Percentiles rank a stretch among this genome's conserved stretches.
Conservation (phyloP, 345 rosid species). For the Eutrema heterophyllum region DNA sequence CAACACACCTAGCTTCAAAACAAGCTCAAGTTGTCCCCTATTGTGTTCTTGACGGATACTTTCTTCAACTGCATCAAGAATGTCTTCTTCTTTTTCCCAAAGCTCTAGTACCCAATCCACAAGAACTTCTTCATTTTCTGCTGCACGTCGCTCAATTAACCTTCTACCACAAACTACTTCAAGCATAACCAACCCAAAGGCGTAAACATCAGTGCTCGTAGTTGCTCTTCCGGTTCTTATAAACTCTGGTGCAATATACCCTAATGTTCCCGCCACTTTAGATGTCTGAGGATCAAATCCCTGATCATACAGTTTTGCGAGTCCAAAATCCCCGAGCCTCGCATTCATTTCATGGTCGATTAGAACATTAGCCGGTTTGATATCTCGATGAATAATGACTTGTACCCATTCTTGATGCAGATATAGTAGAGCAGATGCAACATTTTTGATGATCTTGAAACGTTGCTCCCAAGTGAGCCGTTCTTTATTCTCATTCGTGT, state of each 20-base stretch:
- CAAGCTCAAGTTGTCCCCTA: conserved; percentile 22
- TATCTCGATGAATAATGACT: conserved; percentile 44
- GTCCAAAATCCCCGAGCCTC: conserved; percentile 43
- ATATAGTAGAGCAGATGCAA: conserved; percentile 35
- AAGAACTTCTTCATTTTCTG: conserved; percentile 12
- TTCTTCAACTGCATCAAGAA: conserved; percentile 29
- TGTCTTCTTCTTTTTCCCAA: conserved; percentile 34
- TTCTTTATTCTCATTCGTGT: neutral
- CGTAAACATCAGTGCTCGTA: conserved; percentile 36
- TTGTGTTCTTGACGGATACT: conserved; percentile 4
- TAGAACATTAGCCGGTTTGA: conserved; percentile 38
- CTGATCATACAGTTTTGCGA: conserved; percentile 36
- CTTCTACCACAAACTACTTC: conserved; percentile 48
- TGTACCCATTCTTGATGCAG: conserved; percentile 51
- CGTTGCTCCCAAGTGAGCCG: conserved; percentile 41
- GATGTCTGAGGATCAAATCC: conserved; percentile 39
- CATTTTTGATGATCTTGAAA: conserved; percentile 36
- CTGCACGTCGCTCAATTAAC: conserved; percentile 17
- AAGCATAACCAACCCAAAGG: conserved; percentile 39
- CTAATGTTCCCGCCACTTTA: conserved; percentile 37
- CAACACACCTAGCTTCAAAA: conserved; percentile 36
- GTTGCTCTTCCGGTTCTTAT: conserved; percentile 39
- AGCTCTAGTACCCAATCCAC: conserved; percentile 35
- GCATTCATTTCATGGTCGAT: conserved; percentile 37
- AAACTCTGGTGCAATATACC: conserved; percentile 41